Evolutionary conservation across 2,329 filamentous ascomycete species (phyloP).

Genomic region (Colletotrichum sp.): DNA sequence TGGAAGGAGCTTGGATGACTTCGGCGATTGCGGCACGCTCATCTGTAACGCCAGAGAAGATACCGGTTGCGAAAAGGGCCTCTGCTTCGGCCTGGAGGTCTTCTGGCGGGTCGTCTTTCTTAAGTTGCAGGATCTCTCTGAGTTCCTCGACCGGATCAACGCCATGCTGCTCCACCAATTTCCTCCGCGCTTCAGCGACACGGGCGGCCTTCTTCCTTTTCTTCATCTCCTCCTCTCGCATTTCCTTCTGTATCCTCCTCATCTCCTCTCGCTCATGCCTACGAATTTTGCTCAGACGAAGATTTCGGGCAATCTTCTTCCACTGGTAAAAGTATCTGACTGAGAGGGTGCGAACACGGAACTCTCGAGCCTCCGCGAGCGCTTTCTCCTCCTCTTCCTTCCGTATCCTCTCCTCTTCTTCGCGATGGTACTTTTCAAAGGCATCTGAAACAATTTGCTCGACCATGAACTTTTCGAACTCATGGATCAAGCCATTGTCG

Average conservation of each 20-base stretch:
- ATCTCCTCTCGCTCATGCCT: slow-evolving; percentile 55
- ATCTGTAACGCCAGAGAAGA: slow-evolving; percentile 44
- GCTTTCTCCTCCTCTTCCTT: slow-evolving; percentile 54
- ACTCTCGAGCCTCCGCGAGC: slow-evolving; percentile 51
- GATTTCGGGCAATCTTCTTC: slow-evolving; percentile 53
- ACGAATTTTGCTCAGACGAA: slow-evolving; percentile 54
- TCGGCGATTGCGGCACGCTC: slow-evolving; percentile 38
- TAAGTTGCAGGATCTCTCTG: slow-evolving; percentile 34
- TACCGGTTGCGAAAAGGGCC: slow-evolving; percentile 45
- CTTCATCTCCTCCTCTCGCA: slow-evolving; percentile 34
- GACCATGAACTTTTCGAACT: slow-evolving; percentile 52
- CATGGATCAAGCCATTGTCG: slow-evolving; percentile 57
- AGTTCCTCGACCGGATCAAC: slow-evolving; percentile 40
- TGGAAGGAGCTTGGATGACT: slow-evolving; percentile 35
- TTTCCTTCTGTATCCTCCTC: slow-evolving; percentile 43
- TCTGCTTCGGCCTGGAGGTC: slow-evolving; percentile 35
- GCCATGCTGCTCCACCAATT: slow-evolving; percentile 3
- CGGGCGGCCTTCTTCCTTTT: slow-evolving; percentile 37
- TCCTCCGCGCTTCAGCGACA: slow-evolving; percentile 5
- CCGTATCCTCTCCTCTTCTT: slow-evolving; percentile 44
- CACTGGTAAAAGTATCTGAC: slow-evolving; percentile 64
- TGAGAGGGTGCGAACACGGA: slow-evolving; percentile 52
- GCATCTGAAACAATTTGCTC: slow-evolving; percentile 47
- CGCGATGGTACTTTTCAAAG: slow-evolving; percentile 43
- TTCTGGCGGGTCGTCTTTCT: slow-evolving; percentile 30